These are phyloP conservation scores for Chlamydomonas reinhardtii DNA, from an alignment of 163 green algal species.

Conservation along the genomic window DNA sequence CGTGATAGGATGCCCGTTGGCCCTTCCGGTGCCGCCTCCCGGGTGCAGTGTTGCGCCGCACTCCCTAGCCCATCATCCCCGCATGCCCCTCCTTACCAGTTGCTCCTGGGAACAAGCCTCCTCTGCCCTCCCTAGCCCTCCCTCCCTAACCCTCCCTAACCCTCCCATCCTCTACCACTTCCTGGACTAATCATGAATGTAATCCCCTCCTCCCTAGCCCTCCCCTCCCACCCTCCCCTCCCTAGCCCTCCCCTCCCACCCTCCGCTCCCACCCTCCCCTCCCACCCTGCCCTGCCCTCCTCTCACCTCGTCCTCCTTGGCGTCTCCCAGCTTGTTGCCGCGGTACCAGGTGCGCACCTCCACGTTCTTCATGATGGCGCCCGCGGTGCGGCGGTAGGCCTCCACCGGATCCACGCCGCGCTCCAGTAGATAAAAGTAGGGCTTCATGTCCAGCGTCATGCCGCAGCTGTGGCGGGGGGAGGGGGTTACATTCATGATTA, in stretches of 20 bases:
- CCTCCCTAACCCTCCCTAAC: neutral
- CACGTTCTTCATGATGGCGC: slow-evolving; percentile 74
- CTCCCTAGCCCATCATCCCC: too few species aligned
- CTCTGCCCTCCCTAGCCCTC: neutral
- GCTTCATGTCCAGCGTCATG: slow-evolving; percentile 77
- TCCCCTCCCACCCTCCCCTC: too few species aligned
- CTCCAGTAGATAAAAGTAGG: slow-evolving; percentile 81
- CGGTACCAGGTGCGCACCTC: slow-evolving; percentile 65
- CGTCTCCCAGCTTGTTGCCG: slow-evolving; percentile 50
- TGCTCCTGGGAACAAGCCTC: too few species aligned
- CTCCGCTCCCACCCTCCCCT: neutral
- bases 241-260: neutral
- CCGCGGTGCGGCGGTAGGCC: slow-evolving; percentile 79
- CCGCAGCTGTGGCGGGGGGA: slow-evolving; percentile 77
- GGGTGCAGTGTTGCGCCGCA: too few species aligned
- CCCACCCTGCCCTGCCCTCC: neutral
- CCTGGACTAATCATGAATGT: too few species aligned
- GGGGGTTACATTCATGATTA: too few species aligned
- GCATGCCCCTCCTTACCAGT: neutral
- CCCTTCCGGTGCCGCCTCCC: too few species aligned
- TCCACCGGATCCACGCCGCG: slow-evolving; percentile 74
- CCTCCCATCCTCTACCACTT: too few species aligned
- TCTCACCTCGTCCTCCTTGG: slow-evolving; percentile 60
- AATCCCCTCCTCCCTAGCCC: too few species aligned
- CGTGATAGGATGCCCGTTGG: too few species aligned